Evolutionary conservation across 176 grass and related monocot species (phyloP).

Genomic region (Cocos nucifera): DNA sequence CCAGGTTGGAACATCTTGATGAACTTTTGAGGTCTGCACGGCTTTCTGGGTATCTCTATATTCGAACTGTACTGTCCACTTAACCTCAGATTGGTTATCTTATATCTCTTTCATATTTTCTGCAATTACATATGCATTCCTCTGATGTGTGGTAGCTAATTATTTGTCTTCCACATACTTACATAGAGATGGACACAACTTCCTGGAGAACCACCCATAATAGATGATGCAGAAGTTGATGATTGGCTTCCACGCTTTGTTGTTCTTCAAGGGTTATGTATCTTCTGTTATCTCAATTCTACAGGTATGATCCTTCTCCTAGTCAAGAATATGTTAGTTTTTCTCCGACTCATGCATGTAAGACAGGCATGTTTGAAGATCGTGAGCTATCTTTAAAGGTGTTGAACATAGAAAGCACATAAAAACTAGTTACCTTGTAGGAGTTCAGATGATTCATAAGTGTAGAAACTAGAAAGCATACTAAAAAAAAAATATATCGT

Average conservation of each 20-base stretch:
- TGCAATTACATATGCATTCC: background rate
- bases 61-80: slow-evolving; percentile 55
- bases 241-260: slow-evolving; percentile 91
- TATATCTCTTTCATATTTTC: background rate
- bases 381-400: too few species aligned
- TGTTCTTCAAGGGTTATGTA: slow-evolving; percentile 72
- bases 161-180: slow-evolving; percentile 6
- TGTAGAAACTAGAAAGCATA: too few species aligned
- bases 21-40: slow-evolving; percentile 68
- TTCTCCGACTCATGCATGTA: too few species aligned
- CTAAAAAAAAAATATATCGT: too few species aligned
- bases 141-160: slow-evolving; percentile 1
- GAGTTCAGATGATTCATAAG: too few species aligned
- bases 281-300: slow-evolving; percentile 89
- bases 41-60: slow-evolving; percentile 76
- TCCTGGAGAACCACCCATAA: slow-evolving; percentile 89
- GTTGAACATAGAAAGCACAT: too few species aligned
- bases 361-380: too few species aligned
- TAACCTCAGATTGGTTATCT: background rate
- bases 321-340: too few species aligned
- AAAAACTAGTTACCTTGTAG: too few species aligned
- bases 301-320: slow-evolving; percentile 35
- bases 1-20: slow-evolving; percentile 77
- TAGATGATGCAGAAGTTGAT: slow-evolving; percentile 77
- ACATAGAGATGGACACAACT: slow-evolving; percentile 73